Base-by-base conservation (phyloP, 2,329 filamentous ascomycete genomes). In the Exophiala dermatitidis region DNA sequence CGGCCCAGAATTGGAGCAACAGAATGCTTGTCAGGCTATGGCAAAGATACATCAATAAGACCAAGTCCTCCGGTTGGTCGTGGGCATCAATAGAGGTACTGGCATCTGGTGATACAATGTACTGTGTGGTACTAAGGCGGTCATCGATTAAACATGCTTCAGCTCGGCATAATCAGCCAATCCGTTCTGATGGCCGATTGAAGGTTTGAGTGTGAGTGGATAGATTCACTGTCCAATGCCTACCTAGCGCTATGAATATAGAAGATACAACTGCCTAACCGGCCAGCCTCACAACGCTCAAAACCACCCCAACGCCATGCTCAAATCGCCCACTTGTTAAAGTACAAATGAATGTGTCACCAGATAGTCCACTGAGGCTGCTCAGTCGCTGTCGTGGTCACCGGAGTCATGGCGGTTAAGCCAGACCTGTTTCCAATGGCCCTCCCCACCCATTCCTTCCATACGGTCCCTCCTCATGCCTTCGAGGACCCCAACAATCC, bases 401-500 rank as follows among this genome's bases (percentile, higher is more conserved):
- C 29, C 36, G 26, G 19, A 28, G 28, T 61, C 61, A 51, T 64
- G 65, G 5, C 69, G 68, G 10, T 69, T 64, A 26, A 68, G 56
- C 71, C 69, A 74, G 19, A 68, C 67, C 30, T 68, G 67, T 61
- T 73, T 71, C 69, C 70, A 73, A 9, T 68, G 65, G 4, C 70
- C 67, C 12, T 73, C 69, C 40, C 45, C 56, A 28, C 50, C 67
- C 63, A 47, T 66, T 64, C 61, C 79, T 75, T 38, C 77, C 52
- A 60, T 50, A 10, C 60, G 74, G 64, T 86, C 83, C 62, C 74
- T 72, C 48, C 81, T 74, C 83, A 86, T 86, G 30, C 82, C 83
- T 60, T 86, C 84, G 31, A 88, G 70, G n/a, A 86, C 84, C 26
- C 71, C 83, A 10, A 85, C 81, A 12, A 88, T 71, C 0, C 84